phyloP scores from a whole-genome alignment of 306 rosid genomes.

The Oxytropis ochrocephala region DNA sequence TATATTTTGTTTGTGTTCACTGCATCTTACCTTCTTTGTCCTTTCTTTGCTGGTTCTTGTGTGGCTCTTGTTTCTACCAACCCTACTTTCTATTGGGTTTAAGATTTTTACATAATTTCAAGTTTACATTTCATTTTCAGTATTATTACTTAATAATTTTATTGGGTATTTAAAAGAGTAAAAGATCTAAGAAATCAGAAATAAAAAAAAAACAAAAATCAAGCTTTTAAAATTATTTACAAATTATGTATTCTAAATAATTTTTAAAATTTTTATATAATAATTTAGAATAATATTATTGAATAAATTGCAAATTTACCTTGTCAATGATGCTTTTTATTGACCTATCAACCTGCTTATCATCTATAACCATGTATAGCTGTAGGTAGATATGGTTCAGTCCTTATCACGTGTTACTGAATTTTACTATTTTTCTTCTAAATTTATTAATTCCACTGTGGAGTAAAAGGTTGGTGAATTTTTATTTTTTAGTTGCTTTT shows the following conservation, averaged over 20 bases:
- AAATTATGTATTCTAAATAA: background rate
- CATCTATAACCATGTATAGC: background rate
- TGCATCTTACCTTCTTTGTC: background rate
- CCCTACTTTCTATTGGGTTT: background rate
- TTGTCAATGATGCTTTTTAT: background rate
- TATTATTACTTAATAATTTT: background rate
- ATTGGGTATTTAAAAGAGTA: background rate
- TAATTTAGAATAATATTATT: too few relatives aligned
- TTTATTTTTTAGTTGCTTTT: too few relatives aligned
- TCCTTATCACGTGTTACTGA: constrained; percentile 7
- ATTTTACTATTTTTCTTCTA: background rate
- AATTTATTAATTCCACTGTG: background rate
- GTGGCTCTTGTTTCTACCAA: background rate
- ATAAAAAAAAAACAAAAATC: background rate
- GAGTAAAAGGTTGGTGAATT: background rate
- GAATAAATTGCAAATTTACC: background rate
- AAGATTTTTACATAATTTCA: background rate
- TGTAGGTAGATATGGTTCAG: background rate
- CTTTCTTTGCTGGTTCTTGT: background rate
- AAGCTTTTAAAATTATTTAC: background rate
- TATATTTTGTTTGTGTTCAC: background rate
- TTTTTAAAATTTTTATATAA: background rate
- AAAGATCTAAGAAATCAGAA: background rate
- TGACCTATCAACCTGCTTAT: background rate
- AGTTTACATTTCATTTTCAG: background rate